These are phyloP conservation scores for Blechomonas ayalai DNA, from an alignment of 208 protist species.

Conservation along the genomic window DNA sequence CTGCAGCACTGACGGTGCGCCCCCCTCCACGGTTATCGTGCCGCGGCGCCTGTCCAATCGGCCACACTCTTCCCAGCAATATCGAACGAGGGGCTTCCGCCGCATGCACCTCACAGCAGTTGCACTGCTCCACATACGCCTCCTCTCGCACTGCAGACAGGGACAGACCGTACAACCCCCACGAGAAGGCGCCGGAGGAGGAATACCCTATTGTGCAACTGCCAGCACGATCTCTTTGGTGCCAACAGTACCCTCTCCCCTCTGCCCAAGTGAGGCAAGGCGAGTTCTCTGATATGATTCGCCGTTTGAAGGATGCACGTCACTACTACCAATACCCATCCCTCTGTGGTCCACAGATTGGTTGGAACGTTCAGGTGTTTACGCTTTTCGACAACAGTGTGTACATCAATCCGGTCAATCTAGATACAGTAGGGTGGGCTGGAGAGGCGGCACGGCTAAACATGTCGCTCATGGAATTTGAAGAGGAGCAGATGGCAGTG, in stretches of 20 bases:
- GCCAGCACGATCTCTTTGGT: slow-evolving; percentile 75
- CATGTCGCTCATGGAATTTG: slow-evolving; percentile 25
- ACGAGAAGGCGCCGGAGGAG: slow-evolving; percentile 19
- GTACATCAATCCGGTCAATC: slow-evolving; percentile 83
- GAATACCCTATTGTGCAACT: slow-evolving; percentile 79
- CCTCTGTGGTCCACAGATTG: slow-evolving; percentile 78
- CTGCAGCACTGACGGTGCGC: too few relatives aligned
- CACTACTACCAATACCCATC: slow-evolving; percentile 87
- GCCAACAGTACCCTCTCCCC: slow-evolving; percentile 47
- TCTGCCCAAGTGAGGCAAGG: slow-evolving; percentile 18
- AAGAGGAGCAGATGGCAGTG: slow-evolving; percentile 42
- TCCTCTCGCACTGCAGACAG: slow-evolving; percentile 6
- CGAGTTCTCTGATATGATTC: slow-evolving; percentile 63
- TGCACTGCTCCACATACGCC: background rate
- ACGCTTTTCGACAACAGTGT: slow-evolving; percentile 73
- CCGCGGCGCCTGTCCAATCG: background rate
- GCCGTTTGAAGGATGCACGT: slow-evolving; percentile 44
- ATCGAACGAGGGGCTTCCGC: background rate
- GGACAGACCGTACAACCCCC: slow-evolving; percentile 11
- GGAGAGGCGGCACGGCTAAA: slow-evolving; percentile 11
- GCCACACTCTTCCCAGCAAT: background rate
- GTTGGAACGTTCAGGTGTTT: slow-evolving; percentile 88
- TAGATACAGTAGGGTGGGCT: slow-evolving; percentile 41
- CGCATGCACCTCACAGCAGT: too few relatives aligned
- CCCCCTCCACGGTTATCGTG: too few relatives aligned